Evolutionary conservation across 768 basidiomycete species (phyloP).

Genomic region (Cytidiella melzeri): DNA sequence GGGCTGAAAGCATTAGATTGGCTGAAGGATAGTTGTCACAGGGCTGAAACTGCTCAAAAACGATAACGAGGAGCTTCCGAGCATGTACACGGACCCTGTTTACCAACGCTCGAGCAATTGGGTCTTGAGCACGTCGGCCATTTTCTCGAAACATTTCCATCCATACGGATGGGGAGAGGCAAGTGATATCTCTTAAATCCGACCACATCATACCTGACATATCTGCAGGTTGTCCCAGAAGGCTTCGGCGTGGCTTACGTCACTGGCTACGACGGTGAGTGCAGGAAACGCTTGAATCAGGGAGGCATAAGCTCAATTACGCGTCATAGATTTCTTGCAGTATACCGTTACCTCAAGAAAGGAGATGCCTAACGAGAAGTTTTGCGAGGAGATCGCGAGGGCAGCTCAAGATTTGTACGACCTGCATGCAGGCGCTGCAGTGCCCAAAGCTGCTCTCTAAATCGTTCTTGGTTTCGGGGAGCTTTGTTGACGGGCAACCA

Average conservation of each 20-base stretch:
- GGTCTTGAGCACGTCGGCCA: slow-evolving; percentile 85
- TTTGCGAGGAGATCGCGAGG: slow-evolving; percentile 60
- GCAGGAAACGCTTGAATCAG: not conserved
- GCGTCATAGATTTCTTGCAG: slow-evolving; percentile 69
- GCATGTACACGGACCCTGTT: slow-evolving; percentile 71
- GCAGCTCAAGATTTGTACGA: slow-evolving; percentile 65
- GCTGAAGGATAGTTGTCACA: slow-evolving; percentile 26
- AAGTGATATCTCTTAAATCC: slow-evolving; percentile 10
- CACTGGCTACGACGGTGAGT: slow-evolving; percentile 47
- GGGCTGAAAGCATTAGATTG: not conserved
- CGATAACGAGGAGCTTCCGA: slow-evolving; percentile 58
- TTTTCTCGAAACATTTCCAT: slow-evolving; percentile 80
- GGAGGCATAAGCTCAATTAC: not conserved
- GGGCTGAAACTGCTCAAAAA: slow-evolving; percentile 66
- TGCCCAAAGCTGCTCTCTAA: not conserved
- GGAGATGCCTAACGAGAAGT: slow-evolving; percentile 74
- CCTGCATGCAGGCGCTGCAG: slow-evolving; percentile 28
- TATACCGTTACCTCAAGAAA: slow-evolving; percentile 85
- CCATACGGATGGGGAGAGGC: slow-evolving; percentile 94
- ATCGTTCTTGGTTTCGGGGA: too few species aligned
- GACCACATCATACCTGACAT: not conserved
- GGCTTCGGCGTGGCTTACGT: slow-evolving; percentile 95
- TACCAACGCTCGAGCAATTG: slow-evolving; percentile 69
- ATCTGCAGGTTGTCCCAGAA: slow-evolving; percentile 70
- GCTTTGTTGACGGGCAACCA: too few species aligned